Base-by-base conservation (phyloP, 2,329 filamentous ascomycete genomes). In the Cryphonectria carpinicola region DNA sequence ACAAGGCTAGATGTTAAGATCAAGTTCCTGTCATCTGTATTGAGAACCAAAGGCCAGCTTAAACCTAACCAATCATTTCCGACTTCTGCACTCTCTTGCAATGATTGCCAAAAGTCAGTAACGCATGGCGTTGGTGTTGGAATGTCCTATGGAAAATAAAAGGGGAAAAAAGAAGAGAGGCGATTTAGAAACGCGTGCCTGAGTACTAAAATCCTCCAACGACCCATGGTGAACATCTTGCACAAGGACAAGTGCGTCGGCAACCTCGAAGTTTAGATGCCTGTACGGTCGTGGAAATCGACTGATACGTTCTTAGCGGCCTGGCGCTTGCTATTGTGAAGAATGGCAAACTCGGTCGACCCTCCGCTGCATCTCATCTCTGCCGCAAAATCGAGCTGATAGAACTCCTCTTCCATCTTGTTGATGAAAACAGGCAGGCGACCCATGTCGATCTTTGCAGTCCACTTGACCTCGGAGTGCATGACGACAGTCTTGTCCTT, bases 351-450 rank as follows among this genome's bases (percentile, higher is more conserved):
- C 25, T 71, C 70, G 0, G 70, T 46, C 1, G 67, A 68, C 2
- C 72, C 72, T 0, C 67, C 73, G 10, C n/a, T 62, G 64, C 67
- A 72, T 0, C 60, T 70, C 74, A 76, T 75, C 56, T 73, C 65
- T 3, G 72, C 25, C 0, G 61, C 58, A 54, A 46, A 76, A 0
- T 66, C 8, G 0, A 76, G 39, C 2, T 56, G 2, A n/a, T 60
- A 62, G 54, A 65, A 74, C 0, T 68, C 37, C n/a, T 70, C 69
- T 0, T 66, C 65, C 0, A 68, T 1, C 0, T 41, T 28, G 49
- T 74, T 75, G 2, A 35, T 70, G 22, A 32, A 74, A 0, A 58
- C 39, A 0, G 64, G 68, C 1, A 76, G 60, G 0, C 65, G 61
- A 0, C 62, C 13, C 17, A 72, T 66, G 13, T 74, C 65, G 14